These are phyloP conservation scores for Cerrena zonata DNA, from an alignment of 1,284 basidiomycete genomes.

Conservation along the genomic window DNA sequence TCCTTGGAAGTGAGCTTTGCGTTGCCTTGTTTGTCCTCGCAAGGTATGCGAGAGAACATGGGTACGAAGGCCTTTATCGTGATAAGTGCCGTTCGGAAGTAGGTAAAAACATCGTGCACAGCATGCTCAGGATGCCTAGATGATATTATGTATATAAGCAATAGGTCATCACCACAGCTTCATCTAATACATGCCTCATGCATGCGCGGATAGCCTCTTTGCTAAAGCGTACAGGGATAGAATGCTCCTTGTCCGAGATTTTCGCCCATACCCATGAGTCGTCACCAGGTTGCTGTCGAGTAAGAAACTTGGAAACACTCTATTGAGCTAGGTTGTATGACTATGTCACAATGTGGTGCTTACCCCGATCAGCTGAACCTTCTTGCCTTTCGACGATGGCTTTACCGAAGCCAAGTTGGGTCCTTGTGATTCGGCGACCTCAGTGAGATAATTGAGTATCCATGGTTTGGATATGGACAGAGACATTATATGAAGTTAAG, in stretches of 20 bases:
- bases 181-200: constrained; percentile 26
- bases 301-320: constrained; percentile 28
- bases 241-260: constrained; percentile 36
- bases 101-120: constrained; percentile 5
- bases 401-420: constrained; percentile 35
- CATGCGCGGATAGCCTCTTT: constrained; percentile 31
- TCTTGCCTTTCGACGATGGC: constrained; percentile 31
- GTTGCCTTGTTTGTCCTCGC: constrained; percentile 22
- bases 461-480: constrained; percentile 31
- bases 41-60: constrained; percentile 43
- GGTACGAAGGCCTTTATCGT: constrained; percentile 41
- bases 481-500: neutral
- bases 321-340: no score
- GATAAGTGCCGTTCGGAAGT: constrained; percentile 28
- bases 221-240: constrained; percentile 36
- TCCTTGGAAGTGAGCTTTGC: constrained; percentile 33
- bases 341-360: constrained; percentile 7
- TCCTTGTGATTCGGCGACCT: constrained; percentile 44
- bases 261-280: constrained; percentile 40
- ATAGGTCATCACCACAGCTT: no score
- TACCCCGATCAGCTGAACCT: constrained; percentile 53
- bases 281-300: constrained; percentile 23
- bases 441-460: constrained; percentile 46
- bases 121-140: no score
- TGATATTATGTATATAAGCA: no score